Base-by-base conservation (phyloP, 2,329 filamentous ascomycete genomes). In the Aspergillus sp. region DNA sequence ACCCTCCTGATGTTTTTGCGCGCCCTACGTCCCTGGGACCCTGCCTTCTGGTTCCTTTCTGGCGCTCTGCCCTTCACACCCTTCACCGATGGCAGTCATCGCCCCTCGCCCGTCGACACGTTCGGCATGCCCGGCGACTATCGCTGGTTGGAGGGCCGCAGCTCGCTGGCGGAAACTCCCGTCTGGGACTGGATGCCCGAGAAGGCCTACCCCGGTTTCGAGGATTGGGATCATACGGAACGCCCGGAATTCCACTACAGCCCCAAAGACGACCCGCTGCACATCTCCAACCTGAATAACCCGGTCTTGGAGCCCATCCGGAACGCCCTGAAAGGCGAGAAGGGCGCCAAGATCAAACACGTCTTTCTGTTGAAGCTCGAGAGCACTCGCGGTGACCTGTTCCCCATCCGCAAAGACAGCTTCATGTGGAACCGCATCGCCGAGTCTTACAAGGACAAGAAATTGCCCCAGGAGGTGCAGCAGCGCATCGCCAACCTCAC, bases 301-400 rank as follows among this genome's bases (percentile, higher is more conserved):
- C 65, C 67, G 2, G 60, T 71, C 2, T 26, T 71, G n/a, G 62
- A 70, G 12, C 61, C 64, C 3, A 53, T 70, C 12, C 65, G 60
- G 1, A 66, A 77, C 10, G 67, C 36, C 16, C 16, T 69, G 0
- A 52, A 80, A 12, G 67, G 60, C 20, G 63, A 61, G 16, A 64
- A 62, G 4, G 59, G 63, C 14, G 65, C 79, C 6, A 71, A 73
- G 10, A 76, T 81, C 56, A 78, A 78, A 52, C 78, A 81, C 57
- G 69, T 81, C 4, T 65, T 81, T 12, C 61, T 81, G n/a, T 56
- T 81, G 2, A 72, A 78, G n/a, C 68, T 81, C 2, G 79, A 81
- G 56, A 80, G 78, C 49, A 80, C 78, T 0, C 73, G 79, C 20
- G 76, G 76, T 3, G 79, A 81, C 53, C 73, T 81, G 3, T 81